phyloP scores from a whole-genome alignment of 2,329 filamentous ascomycete genomes.

The Lasiodiplodia hormozganensis region DNA sequence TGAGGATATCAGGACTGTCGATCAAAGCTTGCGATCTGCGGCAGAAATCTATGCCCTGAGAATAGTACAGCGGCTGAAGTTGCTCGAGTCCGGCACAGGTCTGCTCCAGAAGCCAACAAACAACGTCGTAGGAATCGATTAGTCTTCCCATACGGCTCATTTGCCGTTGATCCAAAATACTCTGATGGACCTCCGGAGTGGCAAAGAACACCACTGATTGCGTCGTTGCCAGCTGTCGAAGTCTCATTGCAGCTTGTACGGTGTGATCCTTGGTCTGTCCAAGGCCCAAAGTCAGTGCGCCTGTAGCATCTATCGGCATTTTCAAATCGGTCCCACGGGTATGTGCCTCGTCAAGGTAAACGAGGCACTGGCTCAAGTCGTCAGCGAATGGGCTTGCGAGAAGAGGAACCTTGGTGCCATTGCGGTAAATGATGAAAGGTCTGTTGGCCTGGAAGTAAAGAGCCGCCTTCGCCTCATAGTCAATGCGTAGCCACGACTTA shows the following conservation, averaged over 20 bases:
- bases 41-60: constrained; percentile 69
- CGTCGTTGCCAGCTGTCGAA: constrained; percentile 55
- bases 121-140: constrained; percentile 59
- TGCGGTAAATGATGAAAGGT: constrained; percentile 53
- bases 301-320: constrained; percentile 55
- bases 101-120: constrained; percentile 69
- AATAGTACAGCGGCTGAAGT: constrained; percentile 63
- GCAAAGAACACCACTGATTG: constrained; percentile 18
- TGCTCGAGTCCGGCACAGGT: constrained; percentile 68
- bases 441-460: constrained; percentile 63
- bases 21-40: constrained; percentile 59
- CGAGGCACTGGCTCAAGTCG: constrained; percentile 58
- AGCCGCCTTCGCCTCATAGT: constrained; percentile 55
- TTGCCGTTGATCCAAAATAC: constrained; percentile 58
- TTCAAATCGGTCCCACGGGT: constrained; percentile 68
- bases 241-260: constrained; percentile 71
- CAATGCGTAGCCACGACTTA: constrained; percentile 58
- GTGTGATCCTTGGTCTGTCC: constrained; percentile 67
- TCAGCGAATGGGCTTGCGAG: constrained; percentile 63
- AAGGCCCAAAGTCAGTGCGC: constrained; percentile 63
- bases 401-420: constrained; percentile 51
- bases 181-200: constrained; percentile 61
- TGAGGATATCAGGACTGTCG: constrained; percentile 52
- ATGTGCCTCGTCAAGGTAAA: constrained; percentile 68
- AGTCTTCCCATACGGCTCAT: constrained; percentile 35